Evolutionary conservation across 768 basidiomycete species (phyloP).

Genomic region (Trametes villosa): DNA sequence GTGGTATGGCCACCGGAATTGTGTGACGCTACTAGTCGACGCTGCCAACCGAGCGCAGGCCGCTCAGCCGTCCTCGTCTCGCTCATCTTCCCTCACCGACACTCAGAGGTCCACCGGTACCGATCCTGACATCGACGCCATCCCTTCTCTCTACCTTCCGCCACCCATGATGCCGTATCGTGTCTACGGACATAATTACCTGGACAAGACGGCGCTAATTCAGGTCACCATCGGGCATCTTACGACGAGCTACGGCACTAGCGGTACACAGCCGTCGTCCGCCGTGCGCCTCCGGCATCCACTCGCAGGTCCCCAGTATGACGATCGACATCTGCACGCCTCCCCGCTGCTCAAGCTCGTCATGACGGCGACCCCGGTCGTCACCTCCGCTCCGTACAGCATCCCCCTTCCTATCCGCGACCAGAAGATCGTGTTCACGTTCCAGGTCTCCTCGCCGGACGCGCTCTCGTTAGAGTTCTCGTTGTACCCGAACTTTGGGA

Average conservation of each 20-base stretch:
- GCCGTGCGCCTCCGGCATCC: constrained; percentile 75
- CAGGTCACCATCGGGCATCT: constrained; percentile 82
- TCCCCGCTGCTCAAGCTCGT: constrained; percentile 92
- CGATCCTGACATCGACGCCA: constrained; percentile 84
- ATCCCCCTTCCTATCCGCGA: constrained; percentile 84
- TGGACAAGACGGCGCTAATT: constrained; percentile 84
- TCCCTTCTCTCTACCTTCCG: constrained; percentile 92
- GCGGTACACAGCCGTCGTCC: constrained; percentile 43
- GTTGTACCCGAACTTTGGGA: constrained; percentile 96
- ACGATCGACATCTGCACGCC: constrained; percentile 67
- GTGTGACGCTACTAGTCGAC: constrained; percentile 62
- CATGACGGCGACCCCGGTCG: constrained; percentile 86
- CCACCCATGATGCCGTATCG: constrained; percentile 98
- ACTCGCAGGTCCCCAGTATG: constrained; percentile 68
- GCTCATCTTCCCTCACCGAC: constrained; percentile 27
- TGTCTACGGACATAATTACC: constrained; percentile 95
- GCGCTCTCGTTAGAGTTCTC: constrained; percentile 88
- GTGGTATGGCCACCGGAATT: constrained; percentile 88
- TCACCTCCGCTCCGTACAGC: constrained; percentile 86
- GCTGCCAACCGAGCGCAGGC: constrained; percentile 33
- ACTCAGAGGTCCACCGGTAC: constrained; percentile 33
- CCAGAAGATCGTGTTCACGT: constrained; percentile 73
- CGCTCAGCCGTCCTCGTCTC: constrained; percentile 30
- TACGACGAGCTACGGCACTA: constrained; percentile 42
- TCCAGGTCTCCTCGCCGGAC: constrained; percentile 80